Percentiles rank a stretch among this genome's conserved stretches.
These are phyloP conservation scores for Smittium mucronatum DNA, from an alignment of 371 early-diverging fungal species.

Conservation along the genomic window DNA sequence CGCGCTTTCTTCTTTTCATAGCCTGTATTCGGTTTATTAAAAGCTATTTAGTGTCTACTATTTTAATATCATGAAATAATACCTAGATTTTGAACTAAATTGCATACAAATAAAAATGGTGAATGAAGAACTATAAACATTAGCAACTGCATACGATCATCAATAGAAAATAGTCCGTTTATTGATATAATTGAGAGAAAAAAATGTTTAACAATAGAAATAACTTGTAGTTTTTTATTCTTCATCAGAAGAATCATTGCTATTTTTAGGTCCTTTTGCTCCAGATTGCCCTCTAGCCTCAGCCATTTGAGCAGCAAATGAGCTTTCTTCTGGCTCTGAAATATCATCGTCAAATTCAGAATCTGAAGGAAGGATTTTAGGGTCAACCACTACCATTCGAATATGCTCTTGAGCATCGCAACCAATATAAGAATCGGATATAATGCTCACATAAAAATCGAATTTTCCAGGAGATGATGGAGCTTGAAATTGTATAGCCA, in stretches of 20 bases:
- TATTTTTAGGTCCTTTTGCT: constrained; percentile 38
- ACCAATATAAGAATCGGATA: constrained; percentile 79
- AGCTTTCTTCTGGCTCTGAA: constrained; percentile 91
- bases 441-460: constrained; percentile 68
- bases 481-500: constrained; percentile 85
- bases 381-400: constrained; percentile 50
- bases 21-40: too few species aligned
- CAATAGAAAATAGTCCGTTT: too few species aligned
- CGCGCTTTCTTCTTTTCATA: too few species aligned
- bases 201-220: too few species aligned
- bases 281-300: constrained; percentile 63
- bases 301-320: constrained; percentile 86
- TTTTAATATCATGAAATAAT: too few species aligned
- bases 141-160: too few species aligned
- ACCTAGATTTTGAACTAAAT: too few species aligned
- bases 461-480: constrained; percentile 76
- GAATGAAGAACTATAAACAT: too few species aligned
- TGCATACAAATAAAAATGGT: too few species aligned
- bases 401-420: constrained; percentile 63
- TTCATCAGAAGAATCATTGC: constrained; percentile 31
- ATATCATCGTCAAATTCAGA: constrained; percentile 71
- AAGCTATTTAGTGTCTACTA: too few species aligned
- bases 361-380: constrained; percentile 53
- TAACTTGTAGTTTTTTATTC: constrained; percentile 13
- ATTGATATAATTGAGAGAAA: too few species aligned